A percentile compares a stretch with the other conserved stretches of the same genome.
These are phyloP conservation scores for Pelargonium myrrhifolium DNA, from an alignment of 441 rosid species.

Conservation along the genomic window DNA sequence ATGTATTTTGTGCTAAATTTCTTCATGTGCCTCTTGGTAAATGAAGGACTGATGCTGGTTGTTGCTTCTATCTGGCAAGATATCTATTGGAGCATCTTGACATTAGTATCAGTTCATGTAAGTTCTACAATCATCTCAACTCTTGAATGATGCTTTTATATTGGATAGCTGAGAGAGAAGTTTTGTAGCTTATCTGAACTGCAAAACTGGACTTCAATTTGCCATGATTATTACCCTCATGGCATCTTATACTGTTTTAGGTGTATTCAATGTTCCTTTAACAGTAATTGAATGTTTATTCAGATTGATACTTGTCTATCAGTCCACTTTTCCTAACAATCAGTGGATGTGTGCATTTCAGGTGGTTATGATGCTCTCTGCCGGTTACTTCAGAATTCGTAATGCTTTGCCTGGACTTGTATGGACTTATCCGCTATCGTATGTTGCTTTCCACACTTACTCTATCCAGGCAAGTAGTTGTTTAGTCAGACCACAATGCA, in stretches of 20 bases:
- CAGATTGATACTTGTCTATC: no score
- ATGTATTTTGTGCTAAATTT: constrained; percentile 97
- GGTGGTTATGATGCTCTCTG: constrained; percentile 94
- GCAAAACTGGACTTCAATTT: no score
- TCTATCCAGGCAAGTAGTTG: constrained; percentile 62
- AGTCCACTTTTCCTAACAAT: no score
- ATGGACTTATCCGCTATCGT: constrained; percentile 87
- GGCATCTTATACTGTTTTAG: no score
- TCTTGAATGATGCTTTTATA: background rate
- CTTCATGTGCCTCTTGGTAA: constrained; percentile 78
- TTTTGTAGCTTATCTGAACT: no score
- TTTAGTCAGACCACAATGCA: no score
- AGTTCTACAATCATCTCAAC: constrained; percentile 24
- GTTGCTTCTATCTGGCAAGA: constrained; percentile 65
- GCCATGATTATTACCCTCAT: no score
- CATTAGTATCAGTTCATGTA: constrained; percentile 60
- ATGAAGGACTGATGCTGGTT: constrained; percentile 77
- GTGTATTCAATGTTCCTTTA: no score
- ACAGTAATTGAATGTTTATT: no score
- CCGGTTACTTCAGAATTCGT: constrained; percentile 85
- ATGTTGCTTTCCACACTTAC: constrained; percentile 80
- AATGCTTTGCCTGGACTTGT: constrained; percentile 70
- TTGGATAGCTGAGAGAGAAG: no score
- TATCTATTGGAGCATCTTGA: constrained; percentile 69
- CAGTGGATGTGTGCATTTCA: constrained; percentile 29